Conservation (phyloP, 495 filamentous ascomycete species). For the Lasiosphaeria hispida region DNA sequence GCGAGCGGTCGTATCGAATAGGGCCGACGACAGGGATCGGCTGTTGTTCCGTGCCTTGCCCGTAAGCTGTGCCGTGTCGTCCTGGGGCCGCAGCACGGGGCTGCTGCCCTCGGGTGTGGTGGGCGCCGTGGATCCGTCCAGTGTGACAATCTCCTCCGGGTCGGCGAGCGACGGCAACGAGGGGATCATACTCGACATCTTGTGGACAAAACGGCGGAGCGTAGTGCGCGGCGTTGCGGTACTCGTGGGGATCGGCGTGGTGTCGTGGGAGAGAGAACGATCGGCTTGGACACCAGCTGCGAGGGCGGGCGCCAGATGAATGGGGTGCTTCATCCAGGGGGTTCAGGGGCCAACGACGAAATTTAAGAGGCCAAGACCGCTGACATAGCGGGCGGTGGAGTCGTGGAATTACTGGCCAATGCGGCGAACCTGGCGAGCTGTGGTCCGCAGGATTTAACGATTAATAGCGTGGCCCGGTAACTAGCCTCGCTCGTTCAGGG, state of each 20-base stretch:
- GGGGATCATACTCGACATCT: conserved; percentile 9
- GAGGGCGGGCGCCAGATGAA: neutral
- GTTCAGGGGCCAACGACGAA: conserved; percentile 10
- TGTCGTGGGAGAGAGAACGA: neutral
- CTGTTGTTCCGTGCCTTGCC: conserved; percentile 14
- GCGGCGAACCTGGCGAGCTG: too few species aligned
- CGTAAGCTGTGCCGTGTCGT: conserved; percentile 22
- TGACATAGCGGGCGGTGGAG: neutral
- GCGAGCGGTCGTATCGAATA: conserved; percentile 16
- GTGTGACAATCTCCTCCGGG: conserved; percentile 17
- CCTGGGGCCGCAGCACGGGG: conserved; percentile 36
- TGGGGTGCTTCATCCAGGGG: too few species aligned
- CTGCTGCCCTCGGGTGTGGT: conserved; percentile 55
- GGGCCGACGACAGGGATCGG: conserved; percentile 15
- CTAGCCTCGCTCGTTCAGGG: too few species aligned
- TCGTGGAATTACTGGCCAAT: neutral
- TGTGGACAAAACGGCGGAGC: neutral
- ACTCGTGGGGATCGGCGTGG: neutral
- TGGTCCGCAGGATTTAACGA: too few species aligned
- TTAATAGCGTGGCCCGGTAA: too few species aligned
- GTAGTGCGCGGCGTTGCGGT: neutral
- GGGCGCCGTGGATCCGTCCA: conserved; percentile 45
- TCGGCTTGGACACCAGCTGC: neutral
- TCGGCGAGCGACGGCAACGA: conserved; percentile 14
- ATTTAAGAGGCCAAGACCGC: conserved; percentile 12